Percentiles rank a stretch among this genome's conserved stretches.
These are phyloP conservation scores for Fusarium duplospermum DNA, from an alignment of 2,329 filamentous ascomycete genomes.

Conservation along the genomic window DNA sequence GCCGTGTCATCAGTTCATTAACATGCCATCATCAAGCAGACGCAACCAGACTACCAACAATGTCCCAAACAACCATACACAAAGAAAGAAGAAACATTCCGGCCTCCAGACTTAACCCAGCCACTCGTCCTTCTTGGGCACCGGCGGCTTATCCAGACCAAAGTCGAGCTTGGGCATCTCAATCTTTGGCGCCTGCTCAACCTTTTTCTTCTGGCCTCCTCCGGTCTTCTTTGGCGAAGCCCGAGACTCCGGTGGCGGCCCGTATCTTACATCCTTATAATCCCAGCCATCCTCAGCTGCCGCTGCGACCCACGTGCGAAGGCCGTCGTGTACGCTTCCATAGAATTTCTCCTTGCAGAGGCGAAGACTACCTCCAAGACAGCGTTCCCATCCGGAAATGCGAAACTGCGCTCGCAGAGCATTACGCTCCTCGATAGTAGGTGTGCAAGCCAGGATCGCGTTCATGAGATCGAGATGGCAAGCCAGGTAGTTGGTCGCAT, in stretches of 20 bases:
- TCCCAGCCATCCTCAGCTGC: constrained; percentile 91
- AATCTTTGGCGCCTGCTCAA: constrained; percentile 69
- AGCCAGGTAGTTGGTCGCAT: constrained; percentile 95
- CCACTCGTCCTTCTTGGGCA: constrained; percentile 48
- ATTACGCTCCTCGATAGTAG: constrained; percentile 78
- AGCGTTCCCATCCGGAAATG: constrained; percentile 90
- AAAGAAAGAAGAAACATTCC: constrained; percentile 35
- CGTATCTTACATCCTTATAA: constrained; percentile 81
- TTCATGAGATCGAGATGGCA: constrained; percentile 94
- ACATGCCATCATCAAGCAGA: constrained; percentile 51
- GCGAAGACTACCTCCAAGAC: constrained; percentile 84
- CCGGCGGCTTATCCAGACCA: constrained; percentile 50
- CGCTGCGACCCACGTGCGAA: constrained; percentile 91
- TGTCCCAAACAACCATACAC: constrained; percentile 40
- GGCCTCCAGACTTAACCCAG: constrained; percentile 39
- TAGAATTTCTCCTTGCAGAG: constrained; percentile 99
- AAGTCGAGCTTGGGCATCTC: constrained; percentile 70
- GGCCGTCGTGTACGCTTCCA: constrained; percentile 86
- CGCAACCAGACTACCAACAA: constrained; percentile 44
- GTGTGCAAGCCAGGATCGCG: constrained; percentile 85
- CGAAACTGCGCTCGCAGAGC: constrained; percentile 79
- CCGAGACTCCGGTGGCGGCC: constrained; percentile 59
- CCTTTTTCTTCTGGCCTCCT: constrained; percentile 59
- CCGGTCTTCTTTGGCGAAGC: constrained; percentile 48
- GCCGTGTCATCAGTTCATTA: constrained; percentile 54